Base-by-base conservation (phyloP, 441 rosid genomes). In the Codiaeum variegatum region DNA sequence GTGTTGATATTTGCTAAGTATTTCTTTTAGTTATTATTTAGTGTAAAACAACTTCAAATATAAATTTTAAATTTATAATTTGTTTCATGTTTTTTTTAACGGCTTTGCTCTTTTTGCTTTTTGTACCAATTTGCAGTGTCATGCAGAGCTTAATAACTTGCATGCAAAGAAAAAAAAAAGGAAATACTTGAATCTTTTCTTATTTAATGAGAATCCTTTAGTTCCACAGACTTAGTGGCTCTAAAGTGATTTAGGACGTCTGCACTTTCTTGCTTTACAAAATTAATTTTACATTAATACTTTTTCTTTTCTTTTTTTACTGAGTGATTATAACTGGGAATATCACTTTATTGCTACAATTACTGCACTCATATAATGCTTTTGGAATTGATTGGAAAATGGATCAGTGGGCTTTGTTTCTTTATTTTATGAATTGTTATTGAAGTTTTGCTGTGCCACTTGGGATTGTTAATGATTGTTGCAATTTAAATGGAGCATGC, bases 121-220 rank as follows among this genome's bases (percentile, higher is more conserved):
- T n/a, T n/a, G n/a, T n/a, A n/a, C n/a, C n/a, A n/a, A n/a, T n/a
- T n/a, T n/a, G n/a, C n/a, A n/a, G n/a, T n/a, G n/a, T n/a, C n/a
- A n/a, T n/a, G n/a, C n/a, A n/a, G n/a, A n/a, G n/a, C n/a, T n/a
- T n/a, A n/a, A n/a, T n/a, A n/a, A n/a, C n/a, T n/a, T n/a, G n/a
- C n/a, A n/a, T n/a, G n/a, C n/a, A n/a, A n/a, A n/a, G n/a, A n/a
- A n/a, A n/a, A n/a, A n/a, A n/a, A n/a, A n/a, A n/a, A n/a, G 80
- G 77, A 80, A 72, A 76, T 73, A 51, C 52, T 44, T 75, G 15
- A 73, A 70, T 23, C 55, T 66, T 60, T 69, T 42, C 34, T 47
- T 76, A 18, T 67, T 76, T 79, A 81, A 75, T 38, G 73, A 72
- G 84, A 87, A 86, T 88, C 90, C 90, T 81, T 85, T 78, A 71